A percentile compares a stretch with the other conserved stretches of the same genome.
Evolutionary conservation across 2,329 filamentous ascomycete genomes (phyloP).

Genomic region (Alternaria sp.): DNA sequence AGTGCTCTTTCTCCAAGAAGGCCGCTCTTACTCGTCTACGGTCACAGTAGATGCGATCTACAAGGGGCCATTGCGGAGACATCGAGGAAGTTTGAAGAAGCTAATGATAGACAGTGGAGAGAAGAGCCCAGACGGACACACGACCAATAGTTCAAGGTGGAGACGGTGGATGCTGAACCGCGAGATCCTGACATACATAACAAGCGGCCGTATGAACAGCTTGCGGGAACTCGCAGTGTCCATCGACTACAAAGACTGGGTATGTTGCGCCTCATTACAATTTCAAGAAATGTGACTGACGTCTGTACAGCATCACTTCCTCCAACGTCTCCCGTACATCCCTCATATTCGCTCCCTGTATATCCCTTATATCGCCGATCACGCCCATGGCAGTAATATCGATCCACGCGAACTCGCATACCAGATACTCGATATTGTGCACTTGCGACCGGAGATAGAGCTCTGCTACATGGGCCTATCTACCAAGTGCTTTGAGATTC

Average conservation of each 20-base stretch:
- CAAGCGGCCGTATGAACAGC: conserved; percentile 75
- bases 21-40: conserved; percentile 59
- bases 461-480: conserved; percentile 78
- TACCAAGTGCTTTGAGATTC: conserved; percentile 81
- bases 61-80: conserved; percentile 71
- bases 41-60: conserved; percentile 76
- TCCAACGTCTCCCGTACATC: conserved; percentile 74
- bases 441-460: conserved; percentile 75
- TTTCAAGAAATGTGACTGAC: conserved; percentile 11
- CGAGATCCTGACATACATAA: conserved; percentile 74
- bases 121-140: conserved; percentile 54
- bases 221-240: conserved; percentile 74
- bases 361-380: conserved; percentile 70
- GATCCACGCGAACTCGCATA: conserved; percentile 74
- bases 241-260: conserved; percentile 79
- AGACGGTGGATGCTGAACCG: conserved; percentile 73
- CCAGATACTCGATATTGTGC: conserved; percentile 79
- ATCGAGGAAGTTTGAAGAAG: conserved; percentile 73
- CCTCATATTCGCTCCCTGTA: conserved; percentile 74
- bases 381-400: conserved; percentile 60
- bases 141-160: conserved; percentile 57
- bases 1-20: conserved; percentile 77
- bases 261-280: conserved; percentile 51
- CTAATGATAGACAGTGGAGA: conserved; percentile 75
- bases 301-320: conserved; percentile 70